phyloP scores from a whole-genome alignment of 208 protist genomes.

The Plasmodiophora brassicae region DNA sequence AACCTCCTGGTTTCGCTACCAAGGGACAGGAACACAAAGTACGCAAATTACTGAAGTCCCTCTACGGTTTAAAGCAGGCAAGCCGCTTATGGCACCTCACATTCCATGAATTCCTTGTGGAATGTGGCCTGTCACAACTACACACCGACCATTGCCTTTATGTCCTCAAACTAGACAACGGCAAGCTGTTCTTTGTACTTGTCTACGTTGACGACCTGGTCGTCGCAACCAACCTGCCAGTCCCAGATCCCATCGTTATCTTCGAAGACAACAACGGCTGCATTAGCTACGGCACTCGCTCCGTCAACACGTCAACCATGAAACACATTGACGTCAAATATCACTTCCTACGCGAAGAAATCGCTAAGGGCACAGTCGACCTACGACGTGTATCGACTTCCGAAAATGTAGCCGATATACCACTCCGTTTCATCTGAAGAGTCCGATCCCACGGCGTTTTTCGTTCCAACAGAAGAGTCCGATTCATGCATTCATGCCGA shows the following conservation, averaged over 20 bases:
- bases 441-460: too few species aligned
- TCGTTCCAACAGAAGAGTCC: too few species aligned
- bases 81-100: not conserved
- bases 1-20: not conserved
- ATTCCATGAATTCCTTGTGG: not conserved
- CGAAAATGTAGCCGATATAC: conserved; percentile 12
- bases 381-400: not conserved
- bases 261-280: not conserved
- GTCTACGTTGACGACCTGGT: not conserved
- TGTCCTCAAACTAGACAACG: not conserved
- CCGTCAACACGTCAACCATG: not conserved
- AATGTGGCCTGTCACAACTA: not conserved
- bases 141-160: not conserved
- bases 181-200: not conserved
- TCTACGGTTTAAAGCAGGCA: not conserved
- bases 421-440: too few species aligned
- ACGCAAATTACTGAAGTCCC: not conserved
- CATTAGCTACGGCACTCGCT: not conserved
- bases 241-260: not conserved
- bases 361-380: not conserved
- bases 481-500: too few species aligned
- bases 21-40: not conserved
- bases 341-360: not conserved
- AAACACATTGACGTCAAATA: conserved; percentile 24
- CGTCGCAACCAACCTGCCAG: not conserved